Evolutionary conservation across 371 early-diverging fungal genomes (phyloP), one percentile per base, ranked within the genome.

Genomic region (Saksenaea oblongispora): DNA sequence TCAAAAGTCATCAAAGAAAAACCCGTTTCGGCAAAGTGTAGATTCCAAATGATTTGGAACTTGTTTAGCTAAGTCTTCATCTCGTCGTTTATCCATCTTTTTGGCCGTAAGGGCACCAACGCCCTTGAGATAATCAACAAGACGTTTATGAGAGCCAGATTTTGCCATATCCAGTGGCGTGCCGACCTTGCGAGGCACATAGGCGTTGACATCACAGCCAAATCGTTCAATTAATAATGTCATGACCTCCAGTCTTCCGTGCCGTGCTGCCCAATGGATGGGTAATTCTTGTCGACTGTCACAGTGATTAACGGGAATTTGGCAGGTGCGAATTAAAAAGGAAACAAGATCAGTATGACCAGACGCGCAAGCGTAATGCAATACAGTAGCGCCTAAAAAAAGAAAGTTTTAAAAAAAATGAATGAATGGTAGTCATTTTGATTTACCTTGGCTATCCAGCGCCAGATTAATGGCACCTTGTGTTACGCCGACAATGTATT

Each of bases 341-440:
- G 70, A 67, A 31, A 76, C 76, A 17, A 79, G 64, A 42, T 74
- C 76, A 5, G 77, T 67, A 61, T 81, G 78, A 44, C 81, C 81
- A 11, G 78, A 73, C 9, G 75, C 70, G 34, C 76, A 70, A 17
- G 81, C 81, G 64, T 81, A 81, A 63, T 81, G 81, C 11, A 81
- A 54, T 0, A 72, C 76, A 36, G 70, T 76, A 15, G 76, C 78
- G 31, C 81, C 81, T 80, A 57, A 55, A 28, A 61, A 39, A 24
- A 24, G 8, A 36, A 41, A 59, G 24, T n/a, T n/a, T n/a, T n/a
- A 51, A 31, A 47, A 54, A 34, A 13, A 18, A 44, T 13, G 7
- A 3, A 41, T 13, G 18, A 35, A 24, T 28, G 62, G 15, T 28
- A 56, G 14, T 27, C 34, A 56, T 18, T 31, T 37, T 47, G 14